A percentile compares a stretch with the other conserved stretches of the same genome.
Conservation (phyloP, 2,329 filamentous ascomycete species). For the Arthrobotrys entomopaga region DNA sequence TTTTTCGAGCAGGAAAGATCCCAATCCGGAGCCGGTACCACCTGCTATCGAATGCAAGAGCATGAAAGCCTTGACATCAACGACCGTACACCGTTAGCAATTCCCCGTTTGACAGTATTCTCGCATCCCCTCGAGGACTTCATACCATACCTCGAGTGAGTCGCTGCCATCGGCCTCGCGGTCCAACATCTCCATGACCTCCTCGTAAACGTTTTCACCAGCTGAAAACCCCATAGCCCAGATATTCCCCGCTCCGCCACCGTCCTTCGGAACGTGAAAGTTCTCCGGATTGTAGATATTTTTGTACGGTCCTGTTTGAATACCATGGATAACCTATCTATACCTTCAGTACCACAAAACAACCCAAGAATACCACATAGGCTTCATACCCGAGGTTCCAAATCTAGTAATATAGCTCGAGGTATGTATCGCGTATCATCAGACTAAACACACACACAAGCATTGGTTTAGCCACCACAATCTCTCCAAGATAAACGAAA, state of each 20-base stretch:
- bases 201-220: slow-evolving; percentile 82
- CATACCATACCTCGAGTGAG: slow-evolving; percentile 77
- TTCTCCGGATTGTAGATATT: slow-evolving; percentile 99
- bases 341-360: background rate
- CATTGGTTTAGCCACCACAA: background rate
- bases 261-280: slow-evolving; percentile 95
- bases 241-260: slow-evolving; percentile 94
- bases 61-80: slow-evolving; percentile 81
- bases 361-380: slow-evolving; percentile 7
- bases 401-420: slow-evolving; percentile 90
- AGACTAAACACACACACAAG: slow-evolving; percentile 68
- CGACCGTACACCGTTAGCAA: slow-evolving; percentile 6
- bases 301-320: slow-evolving; percentile 91
- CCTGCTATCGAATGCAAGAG: slow-evolving; percentile 97
- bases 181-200: slow-evolving; percentile 99
- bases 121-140: too few species aligned
- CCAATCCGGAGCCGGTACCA: slow-evolving; percentile 93
- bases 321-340: slow-evolving; percentile 80
- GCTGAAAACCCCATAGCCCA: slow-evolving; percentile 97
- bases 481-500: background rate
- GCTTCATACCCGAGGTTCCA: slow-evolving; percentile 81
- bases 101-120: background rate
- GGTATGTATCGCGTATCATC: slow-evolving; percentile 99
- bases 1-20: slow-evolving; percentile 91
- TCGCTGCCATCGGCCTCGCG: slow-evolving; percentile 97